Evolutionary conservation across 2,329 filamentous ascomycete genomes (phyloP), one percentile per base, ranked within the genome.

Genomic region (Pseudocercospora vitis): DNA sequence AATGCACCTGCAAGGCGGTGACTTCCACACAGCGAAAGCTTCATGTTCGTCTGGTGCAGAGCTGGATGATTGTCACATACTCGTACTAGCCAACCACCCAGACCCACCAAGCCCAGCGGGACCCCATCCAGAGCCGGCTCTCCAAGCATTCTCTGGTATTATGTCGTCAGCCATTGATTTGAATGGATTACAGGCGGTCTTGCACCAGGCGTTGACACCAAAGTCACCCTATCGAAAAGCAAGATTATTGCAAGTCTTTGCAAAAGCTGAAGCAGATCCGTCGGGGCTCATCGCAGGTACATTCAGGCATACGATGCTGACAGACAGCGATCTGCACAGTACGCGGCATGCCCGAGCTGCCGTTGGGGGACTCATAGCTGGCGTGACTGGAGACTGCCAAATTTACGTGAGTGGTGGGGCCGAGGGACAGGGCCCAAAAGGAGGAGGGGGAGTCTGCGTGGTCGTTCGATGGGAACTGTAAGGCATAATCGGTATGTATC

Each of bases 251-350:
- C 52, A 54, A 31, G 46, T 54, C 19, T 54, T 54, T 7, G 52
- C 46, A 3, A 54, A 54, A 46, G 52, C 52, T 11, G 52, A 54
- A 37, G 52, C 52, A 26, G 52, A 54, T 46, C 52, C 52, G 9
- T 37, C 52, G 11, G 52, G 52, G 19, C 26, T 54, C 7, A 39
- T 54, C 7, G 24, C 23, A 21, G 26, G 16, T n/a, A 37, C 12
- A 6, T 54, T 39, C 32, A 37, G 52, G 19, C 52, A 54, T 46
- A 54, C 46, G 18, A 54, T 54, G 52, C 31, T 54, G 39, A 54
- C 52, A 24, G 52, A 54, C 16, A 35, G 26, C 12, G 52, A 54
- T 39, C 9, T 54, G 37, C 52, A 54, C 26, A 50, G 46, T 14
- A 54, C 52, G 12, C 19, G 52, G 19, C 52, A 54, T 39, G 52